These are phyloP conservation scores for Calonectria leucothoes DNA, from an alignment of 2,329 filamentous ascomycete species.

Conservation along the genomic window DNA sequence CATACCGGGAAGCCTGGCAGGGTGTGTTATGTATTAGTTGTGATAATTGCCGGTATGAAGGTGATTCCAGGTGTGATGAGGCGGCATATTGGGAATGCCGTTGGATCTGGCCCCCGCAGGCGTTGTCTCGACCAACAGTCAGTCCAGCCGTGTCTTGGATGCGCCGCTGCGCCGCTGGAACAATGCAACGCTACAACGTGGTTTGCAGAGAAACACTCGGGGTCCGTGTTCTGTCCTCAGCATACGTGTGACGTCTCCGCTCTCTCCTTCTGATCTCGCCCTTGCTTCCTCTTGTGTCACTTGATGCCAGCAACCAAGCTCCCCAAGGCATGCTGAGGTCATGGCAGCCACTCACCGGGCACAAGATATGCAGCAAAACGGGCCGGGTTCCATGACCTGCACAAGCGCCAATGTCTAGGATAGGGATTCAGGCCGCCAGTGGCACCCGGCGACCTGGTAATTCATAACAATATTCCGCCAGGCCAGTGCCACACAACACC, in stretches of 20 bases:
- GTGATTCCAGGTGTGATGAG: slow-evolving; percentile 8
- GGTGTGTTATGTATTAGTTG: neutral
- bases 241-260: neutral
- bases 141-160: slow-evolving; percentile 15
- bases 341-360: neutral
- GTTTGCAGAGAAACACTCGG: neutral
- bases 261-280: neutral
- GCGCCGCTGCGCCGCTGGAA: slow-evolving; percentile 15
- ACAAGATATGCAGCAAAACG: neutral
- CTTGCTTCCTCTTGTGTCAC: slow-evolving; percentile 1
- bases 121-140: slow-evolving; percentile 1
- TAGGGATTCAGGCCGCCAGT: neutral
- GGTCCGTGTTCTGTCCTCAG: neutral
- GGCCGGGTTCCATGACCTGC: slow-evolving; percentile 1
- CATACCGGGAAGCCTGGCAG: neutral
- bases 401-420: slow-evolving; percentile 14
- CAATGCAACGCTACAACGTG: slow-evolving; percentile 19
- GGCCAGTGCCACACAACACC: neutral
- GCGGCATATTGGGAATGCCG: slow-evolving; percentile 12
- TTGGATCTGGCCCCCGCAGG: neutral
- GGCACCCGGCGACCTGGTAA: slow-evolving; percentile 1
- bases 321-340: neutral
- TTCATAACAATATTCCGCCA: slow-evolving; percentile 5
- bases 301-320: neutral
- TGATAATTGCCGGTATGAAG: neutral